These are phyloP conservation scores for Fusarium nodosum DNA, from an alignment of 2,329 filamentous ascomycete genomes.

Conservation along the genomic window DNA sequence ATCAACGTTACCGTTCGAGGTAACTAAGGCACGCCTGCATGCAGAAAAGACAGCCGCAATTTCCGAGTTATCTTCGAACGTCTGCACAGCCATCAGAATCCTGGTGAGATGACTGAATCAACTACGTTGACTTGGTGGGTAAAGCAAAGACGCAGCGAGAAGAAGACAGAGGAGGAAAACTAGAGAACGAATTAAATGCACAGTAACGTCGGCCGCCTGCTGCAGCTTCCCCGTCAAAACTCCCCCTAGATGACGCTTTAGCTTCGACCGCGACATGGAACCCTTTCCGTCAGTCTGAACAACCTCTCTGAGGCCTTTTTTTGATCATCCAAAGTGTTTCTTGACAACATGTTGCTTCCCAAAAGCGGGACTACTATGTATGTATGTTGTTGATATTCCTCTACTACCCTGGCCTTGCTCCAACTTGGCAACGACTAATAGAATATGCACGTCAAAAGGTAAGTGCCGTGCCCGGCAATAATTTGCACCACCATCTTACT, in stretches of 20 bases:
- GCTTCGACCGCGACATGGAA: conserved; percentile 39
- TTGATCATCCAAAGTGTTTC: conserved; percentile 5
- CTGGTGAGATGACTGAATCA: conserved; percentile 19
- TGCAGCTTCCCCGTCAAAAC: conserved; percentile 35
- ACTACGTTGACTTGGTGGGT: conserved; percentile 20
- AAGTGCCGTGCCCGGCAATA: conserved; percentile 28
- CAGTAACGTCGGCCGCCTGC: conserved; percentile 40
- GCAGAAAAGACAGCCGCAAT: conserved; percentile 14
- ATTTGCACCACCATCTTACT: conserved; percentile 32
- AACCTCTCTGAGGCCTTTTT: conserved; percentile 21
- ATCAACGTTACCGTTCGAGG: conserved; percentile 8
- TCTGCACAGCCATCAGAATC: conserved; percentile 16
- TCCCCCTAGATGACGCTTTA: conserved; percentile 26
- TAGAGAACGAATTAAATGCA: conserved; percentile 34
- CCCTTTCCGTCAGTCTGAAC: conserved; percentile 30
- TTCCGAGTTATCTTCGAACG: conserved; percentile 5
- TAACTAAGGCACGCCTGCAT: conserved; percentile 19
- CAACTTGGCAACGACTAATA: conserved; percentile 22
- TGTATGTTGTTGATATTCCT: conserved; percentile 6
- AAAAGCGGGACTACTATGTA: conserved; percentile 8
- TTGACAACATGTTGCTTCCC: not conserved
- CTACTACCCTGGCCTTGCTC: conserved; percentile 14
- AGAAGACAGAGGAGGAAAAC: not conserved
- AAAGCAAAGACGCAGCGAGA: conserved; percentile 22
- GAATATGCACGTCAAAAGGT: conserved; percentile 34